phyloP scores from a whole-genome alignment of 805 yeast genomes.

The Wickerhamomyces ciferrii region DNA sequence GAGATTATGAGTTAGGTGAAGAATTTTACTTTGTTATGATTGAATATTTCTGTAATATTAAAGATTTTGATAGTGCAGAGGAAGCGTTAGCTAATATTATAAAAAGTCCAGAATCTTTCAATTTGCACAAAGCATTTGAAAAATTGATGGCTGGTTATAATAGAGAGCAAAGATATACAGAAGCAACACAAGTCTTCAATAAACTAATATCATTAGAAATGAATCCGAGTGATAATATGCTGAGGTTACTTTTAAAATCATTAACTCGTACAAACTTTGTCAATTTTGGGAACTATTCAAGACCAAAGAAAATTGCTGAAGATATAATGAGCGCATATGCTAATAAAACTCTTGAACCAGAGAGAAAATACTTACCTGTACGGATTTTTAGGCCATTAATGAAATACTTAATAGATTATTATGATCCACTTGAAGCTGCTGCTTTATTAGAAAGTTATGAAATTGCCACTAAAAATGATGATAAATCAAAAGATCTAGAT shows the following conservation, averaged over 20 bases:
- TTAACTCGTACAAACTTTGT: background rate
- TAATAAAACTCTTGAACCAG: conserved; percentile 15
- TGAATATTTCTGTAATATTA: background rate
- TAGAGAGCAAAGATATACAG: background rate
- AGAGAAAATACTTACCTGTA: conserved; percentile 23
- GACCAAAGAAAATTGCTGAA: conserved; percentile 25
- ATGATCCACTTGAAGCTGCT: conserved; percentile 26
- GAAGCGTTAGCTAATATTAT: background rate
- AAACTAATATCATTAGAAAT: background rate
- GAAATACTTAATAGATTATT: conserved; percentile 22
- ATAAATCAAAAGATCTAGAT: conserved; percentile 17
- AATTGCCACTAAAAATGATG: conserved; percentile 20
- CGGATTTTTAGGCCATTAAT: conserved; percentile 31
- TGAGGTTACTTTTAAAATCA: background rate
- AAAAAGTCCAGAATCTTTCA: background rate
- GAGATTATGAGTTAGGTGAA: background rate
- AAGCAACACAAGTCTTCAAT: background rate
- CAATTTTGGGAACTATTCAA: conserved; percentile 20
- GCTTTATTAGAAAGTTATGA: conserved; percentile 26
- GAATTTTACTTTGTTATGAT: background rate
- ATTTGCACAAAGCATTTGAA: background rate
- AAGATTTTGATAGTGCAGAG: background rate
- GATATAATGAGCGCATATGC: conserved; percentile 23
- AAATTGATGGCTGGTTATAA: background rate
- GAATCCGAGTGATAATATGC: background rate